Percentiles rank a stretch among this genome's conserved stretches.
Evolutionary conservation across 108 stramenopile species (phyloP).

Genomic region (Nitzschia inconspicua): DNA sequence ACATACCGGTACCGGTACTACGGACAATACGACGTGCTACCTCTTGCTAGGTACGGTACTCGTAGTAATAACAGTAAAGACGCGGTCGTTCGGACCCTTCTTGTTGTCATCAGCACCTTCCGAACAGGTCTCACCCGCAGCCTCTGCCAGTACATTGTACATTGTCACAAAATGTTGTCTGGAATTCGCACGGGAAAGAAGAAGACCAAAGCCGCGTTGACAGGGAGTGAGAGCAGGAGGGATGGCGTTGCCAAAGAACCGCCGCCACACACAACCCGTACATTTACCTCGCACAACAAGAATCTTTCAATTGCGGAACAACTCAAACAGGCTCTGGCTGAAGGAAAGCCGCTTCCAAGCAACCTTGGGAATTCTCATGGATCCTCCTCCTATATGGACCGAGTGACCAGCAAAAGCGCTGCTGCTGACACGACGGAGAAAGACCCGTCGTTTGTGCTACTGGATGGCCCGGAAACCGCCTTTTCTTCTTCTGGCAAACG

Average conservation of each 20-base stretch:
- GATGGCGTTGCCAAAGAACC: neutral
- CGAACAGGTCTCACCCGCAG: too few relatives aligned
- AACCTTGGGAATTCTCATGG: neutral
- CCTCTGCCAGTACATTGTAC: too few relatives aligned
- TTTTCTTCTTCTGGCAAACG: conserved; percentile 24
- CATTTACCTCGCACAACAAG: neutral
- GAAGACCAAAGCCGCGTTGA: conserved; percentile 35
- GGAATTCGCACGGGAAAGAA: conserved; percentile 67
- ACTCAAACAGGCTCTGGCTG: conserved; percentile 34
- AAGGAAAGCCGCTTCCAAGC: conserved; percentile 8
- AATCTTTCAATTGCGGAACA: conserved; percentile 55
- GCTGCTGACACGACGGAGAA: neutral
- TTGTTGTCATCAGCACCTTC: too few relatives aligned
- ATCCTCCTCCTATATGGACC: conserved; percentile 1
- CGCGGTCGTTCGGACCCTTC: too few relatives aligned
- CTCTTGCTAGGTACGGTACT: too few relatives aligned
- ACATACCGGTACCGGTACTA: too few relatives aligned
- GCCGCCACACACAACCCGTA: neutral
- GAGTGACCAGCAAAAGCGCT: neutral
- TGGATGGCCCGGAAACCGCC: neutral
- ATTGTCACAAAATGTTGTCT: conserved; percentile 67
- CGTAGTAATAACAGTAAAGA: too few relatives aligned
- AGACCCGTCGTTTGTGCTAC: neutral
- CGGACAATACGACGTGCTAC: too few relatives aligned
- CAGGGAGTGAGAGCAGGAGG: neutral